Evolutionary conservation across 805 yeast genomes (phyloP).

Genomic region (Maudiozyma pseudohumilis): DNA sequence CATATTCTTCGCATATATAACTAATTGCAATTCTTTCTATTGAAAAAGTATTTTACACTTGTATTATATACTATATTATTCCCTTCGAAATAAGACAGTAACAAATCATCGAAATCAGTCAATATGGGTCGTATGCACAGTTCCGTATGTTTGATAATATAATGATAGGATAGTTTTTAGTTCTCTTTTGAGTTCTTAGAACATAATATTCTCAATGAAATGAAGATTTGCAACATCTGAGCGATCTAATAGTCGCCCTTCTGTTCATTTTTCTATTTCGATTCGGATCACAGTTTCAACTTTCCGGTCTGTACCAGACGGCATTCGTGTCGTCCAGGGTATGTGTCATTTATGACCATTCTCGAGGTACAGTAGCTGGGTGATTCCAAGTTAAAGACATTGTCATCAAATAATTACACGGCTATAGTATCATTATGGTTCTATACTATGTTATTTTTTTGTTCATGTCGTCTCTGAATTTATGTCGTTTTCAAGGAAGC

Average conservation of each 20-base stretch:
- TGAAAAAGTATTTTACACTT: too few relatives aligned
- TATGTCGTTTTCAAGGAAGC: too few relatives aligned
- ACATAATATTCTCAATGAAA: background rate
- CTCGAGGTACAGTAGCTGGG: conserved; percentile 28
- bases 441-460: too few relatives aligned
- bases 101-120: conserved; percentile 35
- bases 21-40: too few relatives aligned
- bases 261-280: conserved; percentile 3
- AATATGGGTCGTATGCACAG: conserved; percentile 99
- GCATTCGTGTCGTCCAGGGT: background rate
- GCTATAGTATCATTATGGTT: background rate
- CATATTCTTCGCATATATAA: too few relatives aligned
- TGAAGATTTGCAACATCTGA: background rate
- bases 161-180: background rate
- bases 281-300: conserved; percentile 10
- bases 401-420: background rate
- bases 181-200: background rate
- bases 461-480: too few relatives aligned
- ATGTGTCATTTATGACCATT: conserved; percentile 5
- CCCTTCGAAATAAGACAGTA: conserved; percentile 3
- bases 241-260: background rate
- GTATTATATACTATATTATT: conserved; percentile 5
- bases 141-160: conserved; percentile 55
- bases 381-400: conserved; percentile 23
- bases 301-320: conserved; percentile 23